These are phyloP conservation scores for Penicillium sp. DNA, from an alignment of 2,329 filamentous ascomycete genomes.

Conservation along the genomic window DNA sequence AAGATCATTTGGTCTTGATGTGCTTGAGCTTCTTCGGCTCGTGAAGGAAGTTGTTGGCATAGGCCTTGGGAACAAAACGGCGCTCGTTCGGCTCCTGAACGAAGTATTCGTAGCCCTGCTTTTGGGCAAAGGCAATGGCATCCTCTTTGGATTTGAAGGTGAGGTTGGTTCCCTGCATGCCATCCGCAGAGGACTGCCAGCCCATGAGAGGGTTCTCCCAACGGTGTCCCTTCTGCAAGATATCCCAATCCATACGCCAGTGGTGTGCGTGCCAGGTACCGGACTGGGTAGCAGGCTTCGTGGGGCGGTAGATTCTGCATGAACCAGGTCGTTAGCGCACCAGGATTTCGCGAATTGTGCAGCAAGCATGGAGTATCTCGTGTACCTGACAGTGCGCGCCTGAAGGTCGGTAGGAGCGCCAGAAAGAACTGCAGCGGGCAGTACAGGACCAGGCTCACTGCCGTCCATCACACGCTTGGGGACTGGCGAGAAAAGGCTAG, in stretches of 20 bases:
- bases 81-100: constrained; percentile 93
- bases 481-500: constrained; percentile 81
- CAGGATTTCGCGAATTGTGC: constrained; percentile 17
- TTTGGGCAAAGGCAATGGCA: constrained; percentile 90
- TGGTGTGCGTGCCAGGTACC: constrained; percentile 75
- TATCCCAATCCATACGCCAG: constrained; percentile 99
- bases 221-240: constrained; percentile 81
- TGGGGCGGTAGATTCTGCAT: constrained; percentile 77
- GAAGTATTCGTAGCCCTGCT: constrained; percentile 98
- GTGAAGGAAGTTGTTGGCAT: constrained; percentile 94
- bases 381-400: constrained; percentile 83
- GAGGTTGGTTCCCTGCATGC: constrained; percentile 88
- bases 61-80: constrained; percentile 82
- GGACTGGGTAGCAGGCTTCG: constrained; percentile 95
- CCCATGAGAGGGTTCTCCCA: constrained; percentile 99
- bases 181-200: constrained; percentile 93
- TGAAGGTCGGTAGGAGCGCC: constrained; percentile 92
- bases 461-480: constrained; percentile 87
- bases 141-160: constrained; percentile 92
- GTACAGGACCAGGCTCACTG: constrained; percentile 67
- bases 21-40: constrained; percentile 80
- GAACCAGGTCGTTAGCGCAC: constrained; percentile 1
- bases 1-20: constrained; percentile 67
- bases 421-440: constrained; percentile 80
- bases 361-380: not conserved